Percentiles rank a stretch among this genome's conserved stretches.
Conservation (phyloP, 1,284 basidiomycete species). For the Ceratobasidium sp. region DNA sequence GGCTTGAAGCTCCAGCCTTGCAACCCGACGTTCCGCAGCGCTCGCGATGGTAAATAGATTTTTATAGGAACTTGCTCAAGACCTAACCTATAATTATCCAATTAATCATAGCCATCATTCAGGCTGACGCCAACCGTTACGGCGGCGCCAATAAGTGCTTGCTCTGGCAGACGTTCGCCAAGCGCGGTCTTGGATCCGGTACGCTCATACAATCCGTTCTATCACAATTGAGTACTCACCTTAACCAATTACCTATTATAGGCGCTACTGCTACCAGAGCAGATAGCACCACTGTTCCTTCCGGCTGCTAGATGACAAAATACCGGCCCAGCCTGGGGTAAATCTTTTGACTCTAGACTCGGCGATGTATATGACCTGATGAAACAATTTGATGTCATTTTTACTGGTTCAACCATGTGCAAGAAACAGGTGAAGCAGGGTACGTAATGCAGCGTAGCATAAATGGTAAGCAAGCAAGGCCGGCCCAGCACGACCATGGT, state of each 20-base stretch:
- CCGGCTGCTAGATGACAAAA: conserved; percentile 40
- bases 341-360: background rate
- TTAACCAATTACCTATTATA: no score
- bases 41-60: conserved; percentile 44
- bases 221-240: no score
- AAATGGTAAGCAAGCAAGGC: no score
- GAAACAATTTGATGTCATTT: conserved; percentile 11
- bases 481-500: no score
- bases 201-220: no score
- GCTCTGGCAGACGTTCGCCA: conserved; percentile 47
- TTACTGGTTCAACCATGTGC: no score
- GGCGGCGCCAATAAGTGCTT: conserved; percentile 48
- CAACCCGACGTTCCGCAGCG: conserved; percentile 46
- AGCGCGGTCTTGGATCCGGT: conserved; percentile 45
- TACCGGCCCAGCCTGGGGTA: conserved; percentile 20
- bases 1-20: conserved; percentile 48
- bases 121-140: conserved; percentile 49
- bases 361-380: conserved; percentile 2
- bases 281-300: conserved; percentile 42
- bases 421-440: no score
- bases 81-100: no score
- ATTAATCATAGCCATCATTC: conserved; percentile 43
- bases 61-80: no score
- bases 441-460: no score
- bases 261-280: conserved; percentile 38